These are phyloP conservation scores for Eutrema yunnanense DNA, from an alignment of 345 rosid species.

Conservation along the genomic window DNA sequence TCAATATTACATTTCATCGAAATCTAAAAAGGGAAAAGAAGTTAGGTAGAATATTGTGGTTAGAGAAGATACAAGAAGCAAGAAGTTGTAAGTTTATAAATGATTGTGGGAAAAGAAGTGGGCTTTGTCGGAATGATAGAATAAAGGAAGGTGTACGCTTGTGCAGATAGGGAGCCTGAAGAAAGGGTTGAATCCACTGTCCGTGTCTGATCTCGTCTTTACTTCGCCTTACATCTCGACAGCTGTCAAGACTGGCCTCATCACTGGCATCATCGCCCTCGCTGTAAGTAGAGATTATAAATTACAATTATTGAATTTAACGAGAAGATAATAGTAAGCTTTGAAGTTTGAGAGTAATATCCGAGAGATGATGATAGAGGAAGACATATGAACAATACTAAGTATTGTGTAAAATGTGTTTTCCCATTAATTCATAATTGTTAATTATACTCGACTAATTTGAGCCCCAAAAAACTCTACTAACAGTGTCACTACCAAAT, in stretches of 20 bases:
- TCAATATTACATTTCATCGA: neutral
- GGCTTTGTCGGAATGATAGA: neutral
- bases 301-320: no score
- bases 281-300: constrained; percentile 42
- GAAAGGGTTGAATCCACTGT: constrained; percentile 80
- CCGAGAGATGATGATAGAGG: no score
- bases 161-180: constrained; percentile 76
- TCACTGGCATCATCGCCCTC: constrained; percentile 86
- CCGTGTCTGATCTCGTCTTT: constrained; percentile 58
- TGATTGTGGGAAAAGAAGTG: constrained; percentile 3
- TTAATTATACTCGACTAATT: no score
- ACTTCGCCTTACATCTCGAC: constrained; percentile 55
- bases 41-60: constrained; percentile 15
- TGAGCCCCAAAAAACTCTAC: no score
- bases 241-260: constrained; percentile 67
- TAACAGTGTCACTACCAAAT: no score
- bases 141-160: constrained; percentile 4
- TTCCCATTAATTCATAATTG: no score
- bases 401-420: no score
- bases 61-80: constrained; percentile 17
- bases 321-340: no score
- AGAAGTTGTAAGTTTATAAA: neutral
- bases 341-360: no score
- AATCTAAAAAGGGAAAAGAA: neutral
- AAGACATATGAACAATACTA: no score